Evolutionary conservation across 371 early-diverging fungal genomes (phyloP), one percentile per base, ranked within the genome.

Genomic region (Lichtheimia ramosa): DNA sequence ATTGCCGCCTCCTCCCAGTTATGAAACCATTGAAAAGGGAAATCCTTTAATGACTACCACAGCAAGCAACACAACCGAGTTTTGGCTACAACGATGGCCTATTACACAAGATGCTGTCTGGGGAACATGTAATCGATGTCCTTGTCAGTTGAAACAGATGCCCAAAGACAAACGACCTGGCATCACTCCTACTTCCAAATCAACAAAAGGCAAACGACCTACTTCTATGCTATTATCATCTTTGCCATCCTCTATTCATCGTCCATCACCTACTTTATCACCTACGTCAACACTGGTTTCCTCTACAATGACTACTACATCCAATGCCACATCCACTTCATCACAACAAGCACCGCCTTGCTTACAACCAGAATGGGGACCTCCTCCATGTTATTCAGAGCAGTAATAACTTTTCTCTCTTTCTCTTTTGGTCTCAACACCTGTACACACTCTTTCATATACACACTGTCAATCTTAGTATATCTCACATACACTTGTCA

Each of bases 1-100:
- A 48, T 87, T 89, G 46, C 91, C 89, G 15, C 98, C 96, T 61
- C 92, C 91, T 13, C 87, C 90, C n/a, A 84, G 75, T 16, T 80
- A 73, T 85, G 87, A 92, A 13, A 85, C 84, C 18, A 59, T 40
- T n/a, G 16, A 49, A 23, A 18, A 18, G 5, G 88, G 71, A 52
- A 91, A 76, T 59, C 69, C 69, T 24, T 53, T 48, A 40, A 34
- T 12, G 21, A 7, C 52, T n/a, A 27, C 59, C 24, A 39, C 40
- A 0, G 23, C 55, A 41, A 20, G 34, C 14, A 42, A 59, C 34
- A 15, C 43, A 34, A 59, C 59, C 24, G 56, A 58, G 23, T 63
- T 73, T 54, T 77, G 74, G 74, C 62, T 69, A 27, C 77, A 77
- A 50, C 60, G 74, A n/a, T 65, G 69, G 43, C 58, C 68, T 2